Conservation (phyloP, 495 filamentous ascomycete species). For the Penicillium robsamsonii region DNA sequence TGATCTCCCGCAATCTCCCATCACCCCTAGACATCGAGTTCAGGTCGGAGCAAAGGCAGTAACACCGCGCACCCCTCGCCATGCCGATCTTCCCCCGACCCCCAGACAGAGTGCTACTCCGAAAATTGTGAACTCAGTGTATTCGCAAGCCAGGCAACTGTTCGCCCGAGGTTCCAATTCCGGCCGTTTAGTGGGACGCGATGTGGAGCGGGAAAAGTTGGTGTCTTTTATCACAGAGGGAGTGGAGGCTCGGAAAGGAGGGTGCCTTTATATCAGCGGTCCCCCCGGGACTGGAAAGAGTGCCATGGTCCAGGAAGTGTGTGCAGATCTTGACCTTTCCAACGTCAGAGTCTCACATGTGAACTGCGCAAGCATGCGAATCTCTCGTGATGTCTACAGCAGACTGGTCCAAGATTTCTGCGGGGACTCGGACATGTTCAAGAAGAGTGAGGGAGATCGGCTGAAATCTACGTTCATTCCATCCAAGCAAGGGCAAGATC, state of each 20-base stretch:
- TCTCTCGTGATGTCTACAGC: conserved; percentile 74
- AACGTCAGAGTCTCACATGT: conserved; percentile 68
- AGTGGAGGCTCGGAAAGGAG: conserved; percentile 57
- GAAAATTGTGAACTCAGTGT: conserved; percentile 62
- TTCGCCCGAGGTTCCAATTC: conserved; percentile 79
- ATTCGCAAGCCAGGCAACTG: conserved; percentile 80
- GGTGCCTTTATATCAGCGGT: conserved; percentile 94
- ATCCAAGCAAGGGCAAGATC: conserved; percentile 48
- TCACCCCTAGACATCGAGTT: conserved; percentile 70
- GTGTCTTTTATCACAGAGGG: conserved; percentile 65
- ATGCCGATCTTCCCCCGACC: conserved; percentile 49
- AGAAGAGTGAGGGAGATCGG: conserved; percentile 52
- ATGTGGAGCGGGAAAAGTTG: conserved; percentile 72
- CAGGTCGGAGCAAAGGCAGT: conserved; percentile 58
- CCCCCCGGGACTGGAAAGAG: conserved; percentile 97
- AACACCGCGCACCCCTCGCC: conserved; percentile 60
- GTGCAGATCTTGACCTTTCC: conserved; percentile 51
- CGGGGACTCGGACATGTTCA: conserved; percentile 55
- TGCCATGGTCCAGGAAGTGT: conserved; percentile 81
- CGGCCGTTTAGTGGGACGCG: conserved; percentile 75
- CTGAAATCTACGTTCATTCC: conserved; percentile 64
- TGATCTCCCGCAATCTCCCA: conserved; percentile 58
- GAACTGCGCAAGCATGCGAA: conserved; percentile 96
- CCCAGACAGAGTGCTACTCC: conserved; percentile 56
- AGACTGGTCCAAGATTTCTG: conserved; percentile 67